These are phyloP conservation scores for Aspergillus piperis DNA, from an alignment of 2,329 filamentous ascomycete genomes.

Conservation along the genomic window DNA sequence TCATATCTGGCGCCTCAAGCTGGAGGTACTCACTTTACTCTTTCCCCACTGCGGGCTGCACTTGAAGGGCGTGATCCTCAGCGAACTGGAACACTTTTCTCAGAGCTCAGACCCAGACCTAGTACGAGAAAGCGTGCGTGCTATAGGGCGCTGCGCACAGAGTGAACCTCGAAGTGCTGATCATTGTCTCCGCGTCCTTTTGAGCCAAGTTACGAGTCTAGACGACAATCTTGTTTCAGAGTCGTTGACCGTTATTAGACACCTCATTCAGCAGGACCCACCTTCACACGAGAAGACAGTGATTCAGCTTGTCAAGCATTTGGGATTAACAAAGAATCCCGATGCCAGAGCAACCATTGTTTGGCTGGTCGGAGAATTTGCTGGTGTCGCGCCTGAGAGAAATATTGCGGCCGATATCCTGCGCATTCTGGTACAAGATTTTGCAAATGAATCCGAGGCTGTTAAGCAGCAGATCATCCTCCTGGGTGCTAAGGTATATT, in stretches of 20 bases:
- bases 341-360: conserved; percentile 92
- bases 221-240: conserved; percentile 89
- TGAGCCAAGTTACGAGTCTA: conserved; percentile 83
- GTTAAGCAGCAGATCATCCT: conserved; percentile 91
- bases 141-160: conserved; percentile 91
- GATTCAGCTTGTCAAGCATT: conserved; percentile 82
- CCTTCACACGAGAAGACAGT: conserved; percentile 80
- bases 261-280: conserved; percentile 91
- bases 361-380: conserved; percentile 95
- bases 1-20: conserved; percentile 84
- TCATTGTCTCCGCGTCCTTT: conserved; percentile 77
- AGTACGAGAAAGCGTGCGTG: conserved; percentile 84
- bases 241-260: conserved; percentile 89
- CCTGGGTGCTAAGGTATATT: conserved; percentile 92
- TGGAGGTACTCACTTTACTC: conserved; percentile 86
- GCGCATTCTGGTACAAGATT: conserved; percentile 82
- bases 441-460: conserved; percentile 77
- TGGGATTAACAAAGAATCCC: conserved; percentile 84
- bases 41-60: conserved; percentile 79
- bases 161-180: conserved; percentile 69
- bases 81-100: conserved; percentile 92
- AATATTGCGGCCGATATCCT: conserved; percentile 93
- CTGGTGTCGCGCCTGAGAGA: conserved; percentile 74
- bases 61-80: conserved; percentile 82
- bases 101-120: conserved; percentile 71